Conservation (phyloP, 2,329 filamentous ascomycete species). For the Colletotrichum cereale region DNA sequence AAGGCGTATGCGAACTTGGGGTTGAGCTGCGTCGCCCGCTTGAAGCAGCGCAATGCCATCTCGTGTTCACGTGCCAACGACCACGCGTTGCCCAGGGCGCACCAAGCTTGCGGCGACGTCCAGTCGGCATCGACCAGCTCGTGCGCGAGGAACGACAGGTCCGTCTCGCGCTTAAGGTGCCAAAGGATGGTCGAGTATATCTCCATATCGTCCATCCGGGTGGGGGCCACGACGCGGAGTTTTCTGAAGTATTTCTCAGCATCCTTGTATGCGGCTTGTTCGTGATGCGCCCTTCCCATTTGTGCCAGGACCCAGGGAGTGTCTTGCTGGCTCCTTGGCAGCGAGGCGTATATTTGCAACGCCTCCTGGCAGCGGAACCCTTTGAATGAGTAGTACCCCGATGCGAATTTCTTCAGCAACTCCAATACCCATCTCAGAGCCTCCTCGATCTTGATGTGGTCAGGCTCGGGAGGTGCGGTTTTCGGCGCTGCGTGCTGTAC, state of each 20-base stretch:
- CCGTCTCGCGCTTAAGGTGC: slow-evolving; percentile 93
- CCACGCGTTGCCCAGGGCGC: slow-evolving; percentile 93
- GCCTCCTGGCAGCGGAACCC: slow-evolving; percentile 85
- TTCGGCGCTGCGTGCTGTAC: slow-evolving; percentile 54
- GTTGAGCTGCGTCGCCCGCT: slow-evolving; percentile 90
- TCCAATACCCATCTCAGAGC: slow-evolving; percentile 83
- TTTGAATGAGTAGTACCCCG: slow-evolving; percentile 81
- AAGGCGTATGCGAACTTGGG: slow-evolving; percentile 95
- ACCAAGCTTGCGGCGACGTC: slow-evolving; percentile 95
- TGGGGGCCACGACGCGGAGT: slow-evolving; percentile 83
- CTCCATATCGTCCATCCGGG: slow-evolving; percentile 93
- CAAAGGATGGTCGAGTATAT: slow-evolving; percentile 99
- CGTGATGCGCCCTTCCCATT: slow-evolving; percentile 91
- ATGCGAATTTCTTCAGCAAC: slow-evolving; percentile 83
- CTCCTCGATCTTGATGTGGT: slow-evolving; percentile 78
- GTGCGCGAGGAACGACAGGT: slow-evolving; percentile 92
- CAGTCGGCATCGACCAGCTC: slow-evolving; percentile 89
- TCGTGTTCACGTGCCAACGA: slow-evolving; percentile 94
- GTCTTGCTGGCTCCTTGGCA: slow-evolving; percentile 83
- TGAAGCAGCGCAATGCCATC: slow-evolving; percentile 94
- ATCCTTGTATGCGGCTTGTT: slow-evolving; percentile 87
- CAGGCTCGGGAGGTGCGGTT: slow-evolving; percentile 55
- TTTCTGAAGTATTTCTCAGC: slow-evolving; percentile 88
- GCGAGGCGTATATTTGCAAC: slow-evolving; percentile 76
- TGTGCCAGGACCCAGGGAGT: slow-evolving; percentile 95